Evolutionary conservation across 2,329 filamentous ascomycete genomes (phyloP).

Genomic region (Aureobasidium sp.): DNA sequence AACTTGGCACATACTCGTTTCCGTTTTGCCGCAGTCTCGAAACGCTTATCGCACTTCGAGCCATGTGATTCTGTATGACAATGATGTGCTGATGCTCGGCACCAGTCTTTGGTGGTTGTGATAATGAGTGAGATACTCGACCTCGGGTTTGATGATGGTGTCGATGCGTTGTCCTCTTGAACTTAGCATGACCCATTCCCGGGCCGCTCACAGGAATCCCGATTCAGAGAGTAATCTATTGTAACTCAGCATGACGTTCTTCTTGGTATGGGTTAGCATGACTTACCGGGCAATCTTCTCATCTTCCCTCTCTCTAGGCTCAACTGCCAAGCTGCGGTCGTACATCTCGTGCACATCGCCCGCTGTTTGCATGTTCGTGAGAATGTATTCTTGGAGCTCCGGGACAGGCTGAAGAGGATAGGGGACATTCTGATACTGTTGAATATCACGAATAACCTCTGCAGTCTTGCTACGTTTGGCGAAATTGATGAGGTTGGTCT

Average conservation of each 20-base stretch:
- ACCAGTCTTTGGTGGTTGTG: not conserved
- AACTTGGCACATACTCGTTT: not conserved
- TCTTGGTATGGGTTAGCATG: slow-evolving; percentile 14
- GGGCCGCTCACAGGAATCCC: slow-evolving; percentile 42
- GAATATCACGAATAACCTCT: slow-evolving; percentile 96
- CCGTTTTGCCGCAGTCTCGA: not conserved
- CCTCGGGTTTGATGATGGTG: not conserved
- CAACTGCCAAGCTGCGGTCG: slow-evolving; percentile 87
- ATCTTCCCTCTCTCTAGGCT: slow-evolving; percentile 93
- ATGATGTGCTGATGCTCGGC: not conserved
- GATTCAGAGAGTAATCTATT: slow-evolving; percentile 48
- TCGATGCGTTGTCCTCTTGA: not conserved
- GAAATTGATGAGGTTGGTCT: slow-evolving; percentile 96
- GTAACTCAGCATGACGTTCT: slow-evolving; percentile 20
- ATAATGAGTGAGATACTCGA: not conserved
- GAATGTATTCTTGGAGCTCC: slow-evolving; percentile 92
- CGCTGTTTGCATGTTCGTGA: slow-evolving; percentile 91
- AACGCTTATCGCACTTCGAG: not conserved
- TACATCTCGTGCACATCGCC: slow-evolving; percentile 99
- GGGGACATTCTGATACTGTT: slow-evolving; percentile 97
- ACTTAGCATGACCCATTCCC: not conserved
- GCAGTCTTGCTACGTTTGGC: slow-evolving; percentile 96
- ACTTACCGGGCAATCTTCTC: slow-evolving; percentile 97
- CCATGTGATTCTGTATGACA: not conserved
- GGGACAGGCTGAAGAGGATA: slow-evolving; percentile 83